Evolutionary conservation across 805 yeast genomes (phyloP), one percentile per base, ranked within the genome.

Genomic region (Danielia reshetovae): DNA sequence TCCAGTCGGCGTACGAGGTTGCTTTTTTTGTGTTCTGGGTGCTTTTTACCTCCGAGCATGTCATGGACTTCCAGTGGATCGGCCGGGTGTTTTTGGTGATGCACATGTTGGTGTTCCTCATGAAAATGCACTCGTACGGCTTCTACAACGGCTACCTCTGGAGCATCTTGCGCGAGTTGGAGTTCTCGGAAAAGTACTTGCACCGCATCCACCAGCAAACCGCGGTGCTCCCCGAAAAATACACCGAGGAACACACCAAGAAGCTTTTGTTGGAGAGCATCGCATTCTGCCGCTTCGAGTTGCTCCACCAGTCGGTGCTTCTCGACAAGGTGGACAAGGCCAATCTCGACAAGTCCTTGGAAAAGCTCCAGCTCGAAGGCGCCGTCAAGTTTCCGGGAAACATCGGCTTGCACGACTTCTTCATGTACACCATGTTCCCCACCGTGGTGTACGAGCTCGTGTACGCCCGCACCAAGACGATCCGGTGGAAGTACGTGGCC

Each of bases 101-200:
- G 33, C 98, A 93, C 55, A 77, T 88, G 8, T 66, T 87, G 31
- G 97, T 93, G 2, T 66, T 88, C 45, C 55, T 94, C 48, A 93
- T 93, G 99, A 93, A 93, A 56, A 82, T 83, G 78, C 97, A 93
- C 57, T 88, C 97, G 2, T 93, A 81, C 55, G 86, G 86, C 2
- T 88, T 85, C 52, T 93, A 80, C 63, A 89, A 89, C 53, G 98
- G 97, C 0, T 87, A 90, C 55, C 62, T 93, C 39, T 85, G 94
- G 88, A 62, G 57, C 22, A 75, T 81, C 28, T 49, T 56, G 15
- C 58, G 64, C 11, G 90, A 85, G 51, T 60, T 81, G 28, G 48
- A 65, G 3, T 72, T 66, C 38, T 74, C 85, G 0, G 61, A 61
- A 36, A 49, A 40, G 3, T 69, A 70, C 30, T 46, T 77, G 27